Evolutionary conservation across 805 yeast genomes (phyloP).

Genomic region (Schizosaccharomyces pombe): DNA sequence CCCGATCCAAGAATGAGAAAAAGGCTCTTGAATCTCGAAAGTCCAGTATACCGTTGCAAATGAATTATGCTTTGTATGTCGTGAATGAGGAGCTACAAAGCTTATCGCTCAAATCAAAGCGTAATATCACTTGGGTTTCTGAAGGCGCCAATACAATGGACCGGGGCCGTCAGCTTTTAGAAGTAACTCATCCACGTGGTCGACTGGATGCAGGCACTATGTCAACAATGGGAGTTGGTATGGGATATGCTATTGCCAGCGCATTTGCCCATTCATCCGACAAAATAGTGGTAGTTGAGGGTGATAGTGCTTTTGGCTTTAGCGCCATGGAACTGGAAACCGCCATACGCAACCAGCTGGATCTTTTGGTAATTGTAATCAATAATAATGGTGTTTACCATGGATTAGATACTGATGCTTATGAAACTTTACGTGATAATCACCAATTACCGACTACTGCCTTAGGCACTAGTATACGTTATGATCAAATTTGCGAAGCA

Average conservation of each 20-base stretch:
- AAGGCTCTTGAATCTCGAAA: neutral
- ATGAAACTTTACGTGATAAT: slow-evolving; percentile 9
- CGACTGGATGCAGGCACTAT: slow-evolving; percentile 52
- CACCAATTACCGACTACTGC: slow-evolving; percentile 34
- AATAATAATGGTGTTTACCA: slow-evolving; percentile 54
- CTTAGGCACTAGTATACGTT: slow-evolving; percentile 29
- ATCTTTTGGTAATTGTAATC: slow-evolving; percentile 38
- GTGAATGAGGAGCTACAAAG: neutral
- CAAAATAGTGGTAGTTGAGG: slow-evolving; percentile 36
- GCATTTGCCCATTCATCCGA: slow-evolving; percentile 13
- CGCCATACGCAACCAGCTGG: slow-evolving; percentile 29
- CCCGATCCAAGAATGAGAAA: neutral
- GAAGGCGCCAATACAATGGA: slow-evolving; percentile 73
- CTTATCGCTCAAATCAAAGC: slow-evolving; percentile 14
- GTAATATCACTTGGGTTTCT: slow-evolving; percentile 24
- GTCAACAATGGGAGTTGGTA: slow-evolving; percentile 58
- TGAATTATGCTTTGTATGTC: neutral
- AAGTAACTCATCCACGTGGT: slow-evolving; percentile 26
- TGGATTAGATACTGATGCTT: slow-evolving; percentile 23
- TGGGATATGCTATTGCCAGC: slow-evolving; percentile 41
- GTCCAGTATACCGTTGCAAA: neutral
- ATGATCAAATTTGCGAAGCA: slow-evolving; percentile 28
- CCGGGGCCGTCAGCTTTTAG: slow-evolving; percentile 37
- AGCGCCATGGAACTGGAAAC: slow-evolving; percentile 56
- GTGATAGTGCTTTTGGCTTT: slow-evolving; percentile 61